Evolutionary conservation across 2,329 filamentous ascomycete genomes (phyloP), one percentile per base, ranked within the genome.

Genomic region (Stromatinia cepivora): DNA sequence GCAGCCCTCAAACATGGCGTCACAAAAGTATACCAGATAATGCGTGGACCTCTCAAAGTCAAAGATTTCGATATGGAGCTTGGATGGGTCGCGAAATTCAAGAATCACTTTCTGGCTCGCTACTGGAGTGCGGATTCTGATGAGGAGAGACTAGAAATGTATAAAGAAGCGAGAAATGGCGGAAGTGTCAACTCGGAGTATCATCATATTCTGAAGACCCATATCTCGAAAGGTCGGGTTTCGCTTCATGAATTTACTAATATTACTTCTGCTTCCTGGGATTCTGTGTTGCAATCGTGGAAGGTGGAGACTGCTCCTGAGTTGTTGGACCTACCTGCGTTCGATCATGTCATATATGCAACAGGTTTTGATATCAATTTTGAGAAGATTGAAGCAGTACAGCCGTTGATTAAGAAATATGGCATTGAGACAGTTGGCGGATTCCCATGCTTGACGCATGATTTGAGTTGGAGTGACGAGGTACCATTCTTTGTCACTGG

Each of bases 1-100:
- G 82, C 90, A 59, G 87, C 87, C 0, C 80, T 93, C 69, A 84
- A 85, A 11, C 83, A 83, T 34, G 90, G 90, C 0, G 88, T 92
- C 0, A 84, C 81, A 0, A 90, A 88, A 71, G 88, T 94, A 0
- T 91, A 85, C 82, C 86, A 91, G 65, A 76, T 94, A 36, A 88
- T 93, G 85, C 84, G 92, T 0, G 83, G 85, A 0, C 79, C 81
- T 0, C 74, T 85, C 22, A 78, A 77, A 70, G 84, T 92, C 63
- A 94, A 94, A 79, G 88, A 90, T 70, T 94, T 94, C 73, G 92
- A 94, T 74, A 85, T 94, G 34, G 87, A 89, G 69, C 83, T 94
- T 1, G 84, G 86, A 61, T 95, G 92, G 92, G 90, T 94, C 79
- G 90, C 90, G 13, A 94, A 94, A 77, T 94, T 91, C 78, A 88